phyloP scores from a whole-genome alignment of 2,329 filamentous ascomycete genomes.

The Pseudogymnoascus sp. region DNA sequence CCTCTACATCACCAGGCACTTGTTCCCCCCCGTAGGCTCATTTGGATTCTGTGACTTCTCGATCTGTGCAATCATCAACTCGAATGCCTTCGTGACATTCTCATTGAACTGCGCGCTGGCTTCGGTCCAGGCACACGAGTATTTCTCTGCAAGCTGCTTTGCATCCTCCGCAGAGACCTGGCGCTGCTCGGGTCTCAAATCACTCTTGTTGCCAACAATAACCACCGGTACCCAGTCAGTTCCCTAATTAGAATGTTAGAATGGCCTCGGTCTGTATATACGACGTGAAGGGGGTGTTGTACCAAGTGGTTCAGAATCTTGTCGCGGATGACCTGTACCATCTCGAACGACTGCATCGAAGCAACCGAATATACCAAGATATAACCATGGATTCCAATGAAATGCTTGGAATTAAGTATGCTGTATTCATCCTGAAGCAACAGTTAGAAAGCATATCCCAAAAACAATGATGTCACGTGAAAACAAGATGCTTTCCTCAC shows the following conservation, averaged over 20 bases:
- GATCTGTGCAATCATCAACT: slow-evolving; percentile 88
- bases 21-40: slow-evolving; percentile 70
- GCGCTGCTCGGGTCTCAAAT: slow-evolving; percentile 84
- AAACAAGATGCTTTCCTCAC: slow-evolving; percentile 39
- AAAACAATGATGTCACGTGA: slow-evolving; percentile 14
- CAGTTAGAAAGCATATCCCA: slow-evolving; percentile 15
- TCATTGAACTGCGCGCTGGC: slow-evolving; percentile 90
- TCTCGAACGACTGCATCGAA: slow-evolving; percentile 90
- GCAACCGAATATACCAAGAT: slow-evolving; percentile 98
- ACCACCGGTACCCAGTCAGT: slow-evolving; percentile 88
- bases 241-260: slow-evolving; percentile 48
- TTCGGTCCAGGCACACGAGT: slow-evolving; percentile 90
- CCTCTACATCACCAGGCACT: slow-evolving; percentile 75
- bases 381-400: slow-evolving; percentile 98
- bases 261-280: slow-evolving; percentile 10
- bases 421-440: slow-evolving; percentile 81
- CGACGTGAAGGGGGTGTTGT: slow-evolving; percentile 27
- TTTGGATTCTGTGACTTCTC: slow-evolving; percentile 89
- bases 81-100: slow-evolving; percentile 88
- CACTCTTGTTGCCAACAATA: slow-evolving; percentile 95
- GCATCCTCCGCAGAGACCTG: slow-evolving; percentile 84
- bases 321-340: slow-evolving; percentile 90
- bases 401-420: slow-evolving; percentile 96
- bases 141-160: slow-evolving; percentile 73
- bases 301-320: slow-evolving; percentile 97